These are phyloP conservation scores for Kluyveromyces dobzhanskii DNA, from an alignment of 805 yeast genomes.

Conservation along the genomic window DNA sequence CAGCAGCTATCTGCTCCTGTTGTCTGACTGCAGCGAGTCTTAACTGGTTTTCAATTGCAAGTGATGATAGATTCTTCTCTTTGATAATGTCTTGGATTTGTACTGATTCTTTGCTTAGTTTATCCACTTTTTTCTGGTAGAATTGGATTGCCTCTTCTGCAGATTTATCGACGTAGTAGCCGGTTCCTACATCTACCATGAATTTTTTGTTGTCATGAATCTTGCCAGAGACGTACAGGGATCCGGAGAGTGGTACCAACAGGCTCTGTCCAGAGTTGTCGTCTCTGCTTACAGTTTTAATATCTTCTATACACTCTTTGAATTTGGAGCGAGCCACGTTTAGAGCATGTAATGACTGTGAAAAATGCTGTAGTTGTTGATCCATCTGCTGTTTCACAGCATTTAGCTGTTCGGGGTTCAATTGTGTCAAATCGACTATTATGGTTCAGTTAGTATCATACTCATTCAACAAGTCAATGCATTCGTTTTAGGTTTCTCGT, in stretches of 20 bases:
- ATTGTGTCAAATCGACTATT: conserved; percentile 55
- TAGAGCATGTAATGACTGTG: conserved; percentile 75
- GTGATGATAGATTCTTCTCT: conserved; percentile 50
- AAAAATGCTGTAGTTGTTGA: conserved; percentile 77
- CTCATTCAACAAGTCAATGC: too few species aligned
- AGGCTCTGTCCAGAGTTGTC: conserved; percentile 42
- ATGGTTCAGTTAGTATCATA: not conserved
- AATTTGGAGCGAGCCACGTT: conserved; percentile 76
- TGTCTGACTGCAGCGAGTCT: conserved; percentile 22
- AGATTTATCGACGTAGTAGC: conserved; percentile 81
- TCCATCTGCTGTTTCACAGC: conserved; percentile 79
- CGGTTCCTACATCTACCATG: conserved; percentile 93
- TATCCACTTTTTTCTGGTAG: conserved; percentile 64
- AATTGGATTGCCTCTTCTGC: conserved; percentile 59
- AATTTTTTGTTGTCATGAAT: conserved; percentile 57
- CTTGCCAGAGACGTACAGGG: conserved; percentile 83
- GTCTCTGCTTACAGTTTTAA: conserved; percentile 41
- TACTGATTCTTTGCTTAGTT: conserved; percentile 61
- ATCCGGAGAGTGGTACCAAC: conserved; percentile 81
- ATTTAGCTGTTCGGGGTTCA: conserved; percentile 75
- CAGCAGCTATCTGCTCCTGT: conserved; percentile 13
- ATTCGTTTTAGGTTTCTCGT: too few species aligned
- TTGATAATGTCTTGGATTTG: conserved; percentile 69
- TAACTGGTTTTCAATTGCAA: conserved; percentile 26
- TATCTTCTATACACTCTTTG: conserved; percentile 67